Conservation (phyloP, 352 stramenopile genomes). For the Phytopythium boreale region DNA sequence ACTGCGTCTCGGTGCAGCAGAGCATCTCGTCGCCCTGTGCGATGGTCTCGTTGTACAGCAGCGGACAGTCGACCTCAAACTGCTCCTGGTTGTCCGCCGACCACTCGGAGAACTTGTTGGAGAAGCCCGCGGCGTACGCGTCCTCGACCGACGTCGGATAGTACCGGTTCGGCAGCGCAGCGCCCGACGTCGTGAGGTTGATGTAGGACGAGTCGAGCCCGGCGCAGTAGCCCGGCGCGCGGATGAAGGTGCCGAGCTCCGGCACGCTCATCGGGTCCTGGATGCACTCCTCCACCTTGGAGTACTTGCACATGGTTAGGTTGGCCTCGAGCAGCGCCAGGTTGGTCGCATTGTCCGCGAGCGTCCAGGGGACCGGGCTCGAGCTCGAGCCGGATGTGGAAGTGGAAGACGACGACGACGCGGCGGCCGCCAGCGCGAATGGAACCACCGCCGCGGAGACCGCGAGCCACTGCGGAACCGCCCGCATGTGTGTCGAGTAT, state of each 20-base stretch:
- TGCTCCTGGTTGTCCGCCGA: slow-evolving; percentile 43
- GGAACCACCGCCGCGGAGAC: slow-evolving; percentile 11
- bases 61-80: slow-evolving; percentile 58
- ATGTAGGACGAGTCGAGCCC: slow-evolving; percentile 51
- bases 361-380: slow-evolving; percentile 31
- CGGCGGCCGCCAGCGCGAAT: slow-evolving; percentile 17
- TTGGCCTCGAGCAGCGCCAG: slow-evolving; percentile 26
- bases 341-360: slow-evolving; percentile 35
- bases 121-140: slow-evolving; percentile 39
- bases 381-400: slow-evolving; percentile 13
- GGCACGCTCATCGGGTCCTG: slow-evolving; percentile 28
- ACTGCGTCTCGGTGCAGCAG: slow-evolving; percentile 60
- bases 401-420: slow-evolving; percentile 5
- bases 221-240: slow-evolving; percentile 39
- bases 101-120: slow-evolving; percentile 68
- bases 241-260: slow-evolving; percentile 37
- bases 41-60: slow-evolving; percentile 60
- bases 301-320: slow-evolving; percentile 60
- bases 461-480: background rate
- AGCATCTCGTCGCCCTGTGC: slow-evolving; percentile 41
- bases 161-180: slow-evolving; percentile 53
- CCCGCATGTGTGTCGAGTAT: background rate
- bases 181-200: slow-evolving; percentile 22
- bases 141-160: slow-evolving; percentile 44
- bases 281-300: slow-evolving; percentile 53